Evolutionary conservation across 176 grass and related monocot genomes (phyloP).

Genomic region (Luzula sylvatica): DNA sequence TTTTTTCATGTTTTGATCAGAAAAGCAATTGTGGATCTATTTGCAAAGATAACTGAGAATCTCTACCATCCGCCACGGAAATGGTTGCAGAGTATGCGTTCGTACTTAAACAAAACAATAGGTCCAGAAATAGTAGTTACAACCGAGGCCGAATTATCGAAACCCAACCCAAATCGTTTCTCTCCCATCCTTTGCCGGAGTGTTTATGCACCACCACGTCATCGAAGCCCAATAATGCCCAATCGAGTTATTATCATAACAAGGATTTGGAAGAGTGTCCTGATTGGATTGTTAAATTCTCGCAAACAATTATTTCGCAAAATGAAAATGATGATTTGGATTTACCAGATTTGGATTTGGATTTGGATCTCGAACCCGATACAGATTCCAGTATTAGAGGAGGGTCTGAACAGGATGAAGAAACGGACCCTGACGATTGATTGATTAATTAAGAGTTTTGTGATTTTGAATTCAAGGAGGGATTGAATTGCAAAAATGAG

Average conservation of each 20-base stretch:
- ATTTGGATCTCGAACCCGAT: slow-evolving; percentile 42
- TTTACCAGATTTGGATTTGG: slow-evolving; percentile 47
- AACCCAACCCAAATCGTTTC: slow-evolving; percentile 62
- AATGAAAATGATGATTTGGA: slow-evolving; percentile 63
- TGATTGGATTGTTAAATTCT: slow-evolving; percentile 40
- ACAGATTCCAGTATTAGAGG: slow-evolving; percentile 47
- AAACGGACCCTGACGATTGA: slow-evolving; percentile 99
- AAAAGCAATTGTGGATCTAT: slow-evolving; percentile 50
- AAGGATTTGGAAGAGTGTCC: slow-evolving; percentile 62
- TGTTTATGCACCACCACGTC: slow-evolving; percentile 75
- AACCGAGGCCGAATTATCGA: slow-evolving; percentile 43
- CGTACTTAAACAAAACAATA: slow-evolving; percentile 65
- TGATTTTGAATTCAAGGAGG: background rate
- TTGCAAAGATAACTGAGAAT: slow-evolving; percentile 52
- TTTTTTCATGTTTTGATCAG: slow-evolving; percentile 38
- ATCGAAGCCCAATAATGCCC: slow-evolving; percentile 12
- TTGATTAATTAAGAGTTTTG: slow-evolving; percentile 13
- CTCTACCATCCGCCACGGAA: slow-evolving; percentile 74
- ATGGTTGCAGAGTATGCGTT: slow-evolving; percentile 59
- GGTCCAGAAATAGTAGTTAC: slow-evolving; percentile 34
- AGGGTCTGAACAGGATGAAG: slow-evolving; percentile 68
- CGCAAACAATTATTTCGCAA: slow-evolving; percentile 20
- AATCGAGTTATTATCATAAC: slow-evolving; percentile 15
- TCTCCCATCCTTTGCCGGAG: slow-evolving; percentile 66
- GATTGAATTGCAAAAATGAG: slow-evolving; percentile 8